Evolutionary conservation across 148 eudicot genomes (phyloP), one percentile per base, ranked within the genome.

Genomic region (Dianthus caryophyllus): DNA sequence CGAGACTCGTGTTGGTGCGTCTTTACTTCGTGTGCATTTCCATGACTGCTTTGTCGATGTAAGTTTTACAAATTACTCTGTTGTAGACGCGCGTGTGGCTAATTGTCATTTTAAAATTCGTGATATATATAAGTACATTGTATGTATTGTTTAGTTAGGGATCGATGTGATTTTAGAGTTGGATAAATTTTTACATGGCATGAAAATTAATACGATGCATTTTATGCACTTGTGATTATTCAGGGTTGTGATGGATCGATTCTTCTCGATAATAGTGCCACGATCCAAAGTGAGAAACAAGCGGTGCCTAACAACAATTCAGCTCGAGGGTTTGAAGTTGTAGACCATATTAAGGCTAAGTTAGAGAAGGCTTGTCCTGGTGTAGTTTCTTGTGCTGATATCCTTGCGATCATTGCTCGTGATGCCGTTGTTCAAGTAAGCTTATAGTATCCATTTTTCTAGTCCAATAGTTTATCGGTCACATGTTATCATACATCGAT

Each of bases 41-140:
- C 88, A 85, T 70, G 86, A 82, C 46, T 85, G 89, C 64, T 85
- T 82, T 48, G 89, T 85, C 27, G 80, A 85, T 60, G 86, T 85
- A 72, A 73, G 78, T 52, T n/a, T 12, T 11, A 5, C 44, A 33
- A 2, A 33, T 33, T n/a, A n/a, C n/a, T n/a, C n/a, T n/a, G n/a
- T n/a, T n/a, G n/a, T n/a, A n/a, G n/a, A n/a, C n/a, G n/a, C n/a
- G n/a, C n/a, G n/a, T n/a, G n/a, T n/a, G n/a, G n/a, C n/a, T n/a
- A n/a, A n/a, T n/a, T n/a, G n/a, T n/a, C n/a, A n/a, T n/a, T n/a
- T n/a, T n/a, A n/a, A n/a, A n/a, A n/a, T n/a, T n/a, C n/a, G n/a
- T n/a, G n/a, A n/a, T n/a, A n/a, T n/a, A n/a, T n/a, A n/a, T n/a
- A n/a, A n/a, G n/a, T n/a, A n/a, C n/a, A n/a, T n/a, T n/a, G n/a